Evolutionary conservation across 257 asterid genomes (phyloP).

Genomic region (Penstemon davidsonii): DNA sequence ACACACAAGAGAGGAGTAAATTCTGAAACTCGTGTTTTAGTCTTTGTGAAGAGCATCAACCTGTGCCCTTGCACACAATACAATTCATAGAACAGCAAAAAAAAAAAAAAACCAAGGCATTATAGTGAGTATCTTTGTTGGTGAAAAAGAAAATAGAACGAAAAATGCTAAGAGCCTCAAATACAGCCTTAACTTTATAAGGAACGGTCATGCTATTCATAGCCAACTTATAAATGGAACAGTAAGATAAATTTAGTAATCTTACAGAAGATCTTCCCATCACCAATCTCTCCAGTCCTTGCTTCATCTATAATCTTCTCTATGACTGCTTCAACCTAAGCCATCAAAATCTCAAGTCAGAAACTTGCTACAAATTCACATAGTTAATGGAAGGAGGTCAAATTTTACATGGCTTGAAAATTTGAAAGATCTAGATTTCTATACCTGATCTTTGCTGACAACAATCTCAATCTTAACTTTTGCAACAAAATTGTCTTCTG

Average conservation of each 20-base stretch:
- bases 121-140: not conserved
- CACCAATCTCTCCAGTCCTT: constrained; percentile 96
- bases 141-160: not conserved
- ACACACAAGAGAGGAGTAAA: not conserved
- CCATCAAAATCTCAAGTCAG: constrained; percentile 23
- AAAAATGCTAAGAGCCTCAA: not conserved
- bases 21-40: not conserved
- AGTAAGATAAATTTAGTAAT: constrained; percentile 11
- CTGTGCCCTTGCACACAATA: constrained; percentile 11
- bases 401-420: not conserved
- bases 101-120: not conserved
- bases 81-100: constrained; percentile 14
- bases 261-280: constrained; percentile 93
- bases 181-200: constrained; percentile 7
- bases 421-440: not conserved
- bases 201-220: not conserved
- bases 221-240: constrained; percentile 5
- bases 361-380: constrained; percentile 9
- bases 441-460: constrained; percentile 90
- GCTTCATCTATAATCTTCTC: constrained; percentile 79
- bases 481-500: constrained; percentile 77
- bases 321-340: constrained; percentile 86
- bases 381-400: constrained; percentile 10
- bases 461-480: constrained; percentile 97
- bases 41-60: constrained; percentile 1